Evolutionary conservation across 2,329 filamentous ascomycete species (phyloP).

Genomic region (Capronia americana): DNA sequence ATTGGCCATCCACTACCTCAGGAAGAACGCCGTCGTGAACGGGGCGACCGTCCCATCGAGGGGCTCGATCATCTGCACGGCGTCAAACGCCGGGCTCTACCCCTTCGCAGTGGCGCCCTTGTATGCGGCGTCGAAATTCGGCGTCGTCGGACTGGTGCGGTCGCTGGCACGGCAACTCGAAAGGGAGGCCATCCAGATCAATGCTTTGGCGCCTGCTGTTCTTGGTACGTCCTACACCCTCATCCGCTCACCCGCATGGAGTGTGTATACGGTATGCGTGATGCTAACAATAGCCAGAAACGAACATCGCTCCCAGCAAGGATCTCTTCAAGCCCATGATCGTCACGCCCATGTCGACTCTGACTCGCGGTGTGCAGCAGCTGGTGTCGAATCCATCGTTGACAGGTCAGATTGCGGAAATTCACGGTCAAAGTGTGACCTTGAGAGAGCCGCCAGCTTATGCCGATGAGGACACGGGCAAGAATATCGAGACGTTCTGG

Average conservation of each 20-base stretch:
- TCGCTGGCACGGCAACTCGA: slow-evolving; percentile 52
- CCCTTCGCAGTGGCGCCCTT: slow-evolving; percentile 59
- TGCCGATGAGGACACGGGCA: slow-evolving; percentile 57
- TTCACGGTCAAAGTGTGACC: slow-evolving; percentile 59
- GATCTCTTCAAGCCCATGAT: slow-evolving; percentile 57
- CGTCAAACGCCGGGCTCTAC: slow-evolving; percentile 61
- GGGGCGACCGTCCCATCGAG: slow-evolving; percentile 39
- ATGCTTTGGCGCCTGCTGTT: slow-evolving; percentile 58
- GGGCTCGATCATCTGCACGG: slow-evolving; percentile 60
- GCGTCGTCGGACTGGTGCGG: slow-evolving; percentile 59
- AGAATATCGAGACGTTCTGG: slow-evolving; percentile 58
- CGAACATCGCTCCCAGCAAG: slow-evolving; percentile 54
- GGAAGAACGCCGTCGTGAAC: slow-evolving; percentile 48
- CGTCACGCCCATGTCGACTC: slow-evolving; percentile 59
- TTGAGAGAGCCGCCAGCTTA: slow-evolving; percentile 53
- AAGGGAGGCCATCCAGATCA: slow-evolving; percentile 56
- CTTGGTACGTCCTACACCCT: slow-evolving; percentile 49
- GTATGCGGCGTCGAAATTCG: slow-evolving; percentile 58
- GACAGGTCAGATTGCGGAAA: slow-evolving; percentile 58
- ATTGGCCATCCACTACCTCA: slow-evolving; percentile 59
- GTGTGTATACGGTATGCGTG: background rate
- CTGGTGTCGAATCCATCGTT: slow-evolving; percentile 51
- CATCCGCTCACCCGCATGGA: background rate
- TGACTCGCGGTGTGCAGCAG: slow-evolving; percentile 52
- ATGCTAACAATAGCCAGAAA: slow-evolving; percentile 44